Evolutionary conservation across 2,329 filamentous ascomycete genomes (phyloP), one percentile per base, ranked within the genome.

Genomic region (Talaromyces sp.): DNA sequence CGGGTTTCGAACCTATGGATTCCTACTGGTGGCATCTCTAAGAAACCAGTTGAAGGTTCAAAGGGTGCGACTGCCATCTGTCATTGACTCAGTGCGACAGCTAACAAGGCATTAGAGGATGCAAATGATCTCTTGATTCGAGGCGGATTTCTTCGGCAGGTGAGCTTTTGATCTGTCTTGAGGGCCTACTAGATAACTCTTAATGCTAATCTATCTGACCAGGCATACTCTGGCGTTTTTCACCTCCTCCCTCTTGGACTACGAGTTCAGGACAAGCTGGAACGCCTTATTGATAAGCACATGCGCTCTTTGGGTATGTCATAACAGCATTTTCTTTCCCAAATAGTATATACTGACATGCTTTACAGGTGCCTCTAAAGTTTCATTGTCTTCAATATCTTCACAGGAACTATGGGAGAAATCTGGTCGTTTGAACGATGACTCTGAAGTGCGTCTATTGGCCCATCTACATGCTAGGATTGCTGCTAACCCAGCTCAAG

Each of bases 141-240:
- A 51, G 88, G 86, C 46, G 89, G 89, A 1, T 92, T 88, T 65
- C 70, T 92, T 41, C 85, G 88, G 55, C 87, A 91, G 77, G 86
- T 88, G 58, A 64, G 74, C 24, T 19, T 14, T 32, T 3, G 9
- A 16, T 1, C 11, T 17, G 19, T 22, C n/a, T 39, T 32, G 1
- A 39, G 6, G 9, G 1, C 6, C 13, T 6, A 14, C 41, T 52
- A 24, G 54, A n/a, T n/a, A n/a, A n/a, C n/a, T 40, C 9, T 14
- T 29, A 37, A 40, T 10, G 17, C 33, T 47, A 22, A 22, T 7
- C 8, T 2, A 36, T 35, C 17, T 1, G 19, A 30, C 1, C 61
- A 91, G 85, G 87, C 91, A 17, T 89, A 96, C 68, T 85, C 92
- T 7, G 94, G 94, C 24, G 85, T 97, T 32, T 99, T 97, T 65